Evolutionary conservation across 106 monocot genomes (phyloP).

Genomic region (Phalaenopsis equestris): DNA sequence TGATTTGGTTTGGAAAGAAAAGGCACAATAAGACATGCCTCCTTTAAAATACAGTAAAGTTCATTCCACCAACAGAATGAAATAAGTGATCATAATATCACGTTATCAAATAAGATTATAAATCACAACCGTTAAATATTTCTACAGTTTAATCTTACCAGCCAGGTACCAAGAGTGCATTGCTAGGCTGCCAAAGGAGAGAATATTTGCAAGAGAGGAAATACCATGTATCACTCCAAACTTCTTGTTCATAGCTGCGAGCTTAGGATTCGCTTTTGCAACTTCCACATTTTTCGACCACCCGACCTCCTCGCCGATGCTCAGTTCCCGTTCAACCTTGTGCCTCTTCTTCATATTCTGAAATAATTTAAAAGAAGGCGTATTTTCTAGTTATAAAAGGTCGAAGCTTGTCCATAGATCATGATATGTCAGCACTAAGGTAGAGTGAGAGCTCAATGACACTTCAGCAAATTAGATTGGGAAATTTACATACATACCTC

Average conservation of each 20-base stretch:
- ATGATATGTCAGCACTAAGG: no score
- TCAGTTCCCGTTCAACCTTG: constrained; percentile 66
- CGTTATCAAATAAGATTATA: no score
- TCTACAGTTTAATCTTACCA: constrained; percentile 51
- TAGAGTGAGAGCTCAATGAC: no score
- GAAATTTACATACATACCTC: no score
- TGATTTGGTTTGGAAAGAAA: no score
- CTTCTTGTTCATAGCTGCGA: constrained; percentile 76
- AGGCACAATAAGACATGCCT: no score
- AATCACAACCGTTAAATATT: background rate
- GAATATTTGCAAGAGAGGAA: constrained; percentile 79
- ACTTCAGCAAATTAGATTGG: no score
- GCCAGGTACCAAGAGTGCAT: constrained; percentile 85
- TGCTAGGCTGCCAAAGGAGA: constrained; percentile 73
- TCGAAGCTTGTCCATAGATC: no score
- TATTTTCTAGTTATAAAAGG: no score
- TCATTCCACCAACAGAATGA: no score
- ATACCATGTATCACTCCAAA: constrained; percentile 88
- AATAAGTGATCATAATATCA: no score
- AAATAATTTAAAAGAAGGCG: background rate
- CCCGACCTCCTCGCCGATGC: constrained; percentile 73
- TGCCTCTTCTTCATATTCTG: constrained; percentile 97
- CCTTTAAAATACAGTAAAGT: no score
- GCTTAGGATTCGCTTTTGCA: constrained; percentile 56
- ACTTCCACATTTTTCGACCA: constrained; percentile 59